Conservation (phyloP, 768 basidiomycete species). For the Termitomyces sp. region DNA sequence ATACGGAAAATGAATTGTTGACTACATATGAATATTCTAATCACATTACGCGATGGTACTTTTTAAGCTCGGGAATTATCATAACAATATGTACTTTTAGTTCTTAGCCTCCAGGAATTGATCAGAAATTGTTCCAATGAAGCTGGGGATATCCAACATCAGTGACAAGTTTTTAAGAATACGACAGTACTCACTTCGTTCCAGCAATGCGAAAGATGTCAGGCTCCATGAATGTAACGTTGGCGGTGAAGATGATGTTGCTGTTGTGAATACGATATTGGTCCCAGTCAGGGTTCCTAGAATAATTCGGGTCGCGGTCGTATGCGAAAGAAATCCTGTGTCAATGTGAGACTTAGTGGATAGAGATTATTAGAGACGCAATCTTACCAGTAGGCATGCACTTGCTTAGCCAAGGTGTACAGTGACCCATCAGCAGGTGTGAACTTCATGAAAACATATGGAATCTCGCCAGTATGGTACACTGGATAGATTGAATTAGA, state of each 20-base stretch:
- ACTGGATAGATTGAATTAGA: constrained; percentile 3
- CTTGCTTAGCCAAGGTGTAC: constrained; percentile 13
- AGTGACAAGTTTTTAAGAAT: background rate
- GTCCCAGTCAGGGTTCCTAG: constrained; percentile 8
- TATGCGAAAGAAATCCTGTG: constrained; percentile 16
- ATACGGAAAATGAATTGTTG: too few species aligned
- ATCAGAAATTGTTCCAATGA: constrained; percentile 14
- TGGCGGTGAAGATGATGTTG: constrained; percentile 8
- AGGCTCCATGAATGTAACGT: constrained; percentile 9
- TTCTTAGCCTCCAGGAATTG: constrained; percentile 12
- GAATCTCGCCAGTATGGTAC: constrained; percentile 17
- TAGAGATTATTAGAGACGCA: background rate
- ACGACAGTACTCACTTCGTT: constrained; percentile 8
- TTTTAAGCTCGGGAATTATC: background rate
- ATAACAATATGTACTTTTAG: background rate
- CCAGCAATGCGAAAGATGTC: constrained; percentile 13
- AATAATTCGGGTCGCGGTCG: constrained; percentile 9
- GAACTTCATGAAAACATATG: constrained; percentile 18
- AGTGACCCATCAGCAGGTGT: constrained; percentile 8
- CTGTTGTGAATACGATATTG: constrained; percentile 1
- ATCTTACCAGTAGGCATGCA: constrained; percentile 16
- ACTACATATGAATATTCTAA: too few species aligned
- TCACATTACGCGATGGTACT: too few species aligned
- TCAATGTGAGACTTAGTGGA: background rate
- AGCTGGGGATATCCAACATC: constrained; percentile 1